Evolutionary conservation across 208 protist genomes (phyloP).

Genomic region (Leishmania martiniquensis): DNA sequence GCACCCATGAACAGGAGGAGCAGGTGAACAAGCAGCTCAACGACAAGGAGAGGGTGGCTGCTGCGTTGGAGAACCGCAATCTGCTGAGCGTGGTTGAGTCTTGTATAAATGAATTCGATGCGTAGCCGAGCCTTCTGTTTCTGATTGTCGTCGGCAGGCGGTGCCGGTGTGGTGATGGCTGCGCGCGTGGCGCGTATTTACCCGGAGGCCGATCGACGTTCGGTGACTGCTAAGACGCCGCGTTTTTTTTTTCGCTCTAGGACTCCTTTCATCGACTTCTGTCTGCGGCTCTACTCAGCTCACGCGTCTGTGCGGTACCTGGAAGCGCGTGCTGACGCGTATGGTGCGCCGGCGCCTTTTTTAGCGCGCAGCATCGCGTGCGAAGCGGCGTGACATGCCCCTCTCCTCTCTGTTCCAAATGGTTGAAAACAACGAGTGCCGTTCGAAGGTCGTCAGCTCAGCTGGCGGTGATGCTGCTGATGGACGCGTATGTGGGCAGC

Average conservation of each 20-base stretch:
- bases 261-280: not conserved
- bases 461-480: not conserved
- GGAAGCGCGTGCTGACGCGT: not conserved
- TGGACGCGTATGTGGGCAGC: not conserved
- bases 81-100: conserved; percentile 87
- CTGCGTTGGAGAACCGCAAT: conserved; percentile 96
- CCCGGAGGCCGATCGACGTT: not conserved
- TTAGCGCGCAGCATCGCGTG: not conserved
- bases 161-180: not conserved
- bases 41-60: conserved; percentile 98
- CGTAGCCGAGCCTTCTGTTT: not conserved
- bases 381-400: too few relatives aligned
- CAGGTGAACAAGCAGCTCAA: conserved; percentile 99
- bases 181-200: not conserved
- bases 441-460: not conserved
- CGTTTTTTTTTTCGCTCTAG: not conserved
- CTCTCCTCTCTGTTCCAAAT: not conserved
- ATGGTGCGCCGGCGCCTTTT: not conserved
- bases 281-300: not conserved
- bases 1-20: conserved; percentile 95
- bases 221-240: not conserved
- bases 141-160: too few relatives aligned
- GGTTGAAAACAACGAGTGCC: not conserved
- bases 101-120: conserved; percentile 81
- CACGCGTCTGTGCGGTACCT: not conserved